Base-by-base conservation (phyloP, 306 rosid species). In the Corylus heterophylla region DNA sequence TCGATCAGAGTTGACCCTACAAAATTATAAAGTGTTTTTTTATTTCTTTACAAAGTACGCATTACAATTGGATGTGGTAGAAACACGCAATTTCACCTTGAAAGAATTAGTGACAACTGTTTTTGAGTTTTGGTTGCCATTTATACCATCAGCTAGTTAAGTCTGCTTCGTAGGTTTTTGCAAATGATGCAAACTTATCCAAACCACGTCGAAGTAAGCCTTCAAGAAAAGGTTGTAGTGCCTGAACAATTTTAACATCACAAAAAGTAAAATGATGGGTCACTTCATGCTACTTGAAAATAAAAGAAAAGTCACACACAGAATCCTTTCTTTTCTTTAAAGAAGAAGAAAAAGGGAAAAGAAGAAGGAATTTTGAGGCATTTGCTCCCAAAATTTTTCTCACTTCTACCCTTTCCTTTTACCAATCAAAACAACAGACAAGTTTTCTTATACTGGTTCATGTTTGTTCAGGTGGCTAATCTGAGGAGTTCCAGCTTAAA, bases 151-250 rank as follows among this genome's bases (percentile, higher is more conserved):
- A 55, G 11, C 74, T n/a, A 2, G 71, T 48, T 18, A 83, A 77
- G 67, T 81, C 80, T 56, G 76, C 50, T 74, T 80, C 59, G 87
- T 85, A 90, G 87, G 82, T 90, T 83, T 85, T 89, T 25, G 90
- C 92, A 74, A 88, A 83, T 1, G 63, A 87, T 20, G 96, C 91
- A 81, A 93, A 93, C 72, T 87, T 77, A 85, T 93, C 89, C 86
- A 96, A 85, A 74, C 97, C 96, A 35, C 89, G 83, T 76, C 13
- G 62, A 77, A 96, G 99, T 78, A 96, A 84, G 82, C 84, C 83
- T 86, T 91, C 88, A 39, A 92, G 98, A 75, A 96, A 89, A 61
- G 98, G 99, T 83, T 89, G 83, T 82, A 93, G 83, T 48, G 98
- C 98, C 99, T 96, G 88, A 64, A 88, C 58, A 47, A 80, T 64